Evolutionary conservation across 2,329 filamentous ascomycete genomes (phyloP).

Genomic region (Ophiobolus disseminans): DNA sequence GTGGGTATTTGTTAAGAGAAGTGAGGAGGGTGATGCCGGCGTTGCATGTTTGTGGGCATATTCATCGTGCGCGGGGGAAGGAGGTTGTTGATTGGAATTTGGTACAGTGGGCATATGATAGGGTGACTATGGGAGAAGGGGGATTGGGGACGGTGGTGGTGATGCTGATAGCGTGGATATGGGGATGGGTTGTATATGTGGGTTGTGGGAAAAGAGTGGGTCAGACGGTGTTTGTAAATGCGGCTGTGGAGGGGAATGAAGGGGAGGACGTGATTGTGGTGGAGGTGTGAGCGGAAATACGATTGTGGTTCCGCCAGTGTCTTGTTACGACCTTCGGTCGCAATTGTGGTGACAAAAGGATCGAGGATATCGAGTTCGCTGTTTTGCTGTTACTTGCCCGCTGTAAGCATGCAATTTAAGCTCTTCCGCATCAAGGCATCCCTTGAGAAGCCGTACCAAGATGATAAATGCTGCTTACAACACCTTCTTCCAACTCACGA

Average conservation of each 20-base stretch:
- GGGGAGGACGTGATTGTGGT: conserved; percentile 1
- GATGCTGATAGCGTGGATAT: conserved; percentile 5
- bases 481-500: too few relatives aligned
- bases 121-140: conserved; percentile 53
- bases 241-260: conserved; percentile 9
- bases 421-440: too few relatives aligned
- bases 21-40: conserved; percentile 72
- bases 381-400: too few relatives aligned
- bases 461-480: too few relatives aligned
- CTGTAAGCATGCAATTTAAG: too few relatives aligned
- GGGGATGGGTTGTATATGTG: conserved; percentile 6
- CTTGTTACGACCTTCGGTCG: background rate
- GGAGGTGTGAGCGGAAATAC: background rate
- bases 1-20: conserved; percentile 70
- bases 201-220: background rate
- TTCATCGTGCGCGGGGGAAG: conserved; percentile 74
- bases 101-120: conserved; percentile 72
- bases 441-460: too few relatives aligned
- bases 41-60: conserved; percentile 81
- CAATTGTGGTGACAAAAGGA: background rate
- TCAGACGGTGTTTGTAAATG: conserved; percentile 18
- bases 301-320: background rate
- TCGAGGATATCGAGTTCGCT: too few relatives aligned
- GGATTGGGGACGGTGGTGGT: conserved; percentile 24
- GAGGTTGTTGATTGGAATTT: conserved; percentile 75